Base-by-base conservation (phyloP, 257 asterid genomes). In the Solanum pennellii region DNA sequence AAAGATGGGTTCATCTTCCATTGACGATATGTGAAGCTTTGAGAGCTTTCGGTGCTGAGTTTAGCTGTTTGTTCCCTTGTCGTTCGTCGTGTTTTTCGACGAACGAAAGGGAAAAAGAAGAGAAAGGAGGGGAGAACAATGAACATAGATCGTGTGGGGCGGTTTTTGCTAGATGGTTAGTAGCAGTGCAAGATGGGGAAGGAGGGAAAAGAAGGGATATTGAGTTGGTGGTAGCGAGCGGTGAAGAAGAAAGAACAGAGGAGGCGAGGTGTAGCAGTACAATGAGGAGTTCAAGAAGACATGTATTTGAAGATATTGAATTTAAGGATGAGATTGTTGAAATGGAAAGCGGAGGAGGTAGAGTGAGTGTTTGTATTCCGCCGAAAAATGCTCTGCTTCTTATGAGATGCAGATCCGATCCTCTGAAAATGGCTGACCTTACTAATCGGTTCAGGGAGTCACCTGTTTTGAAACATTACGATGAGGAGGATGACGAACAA, bases 351-450 rank as follows among this genome's bases (percentile, higher is more conserved):
- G 95, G 93, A 18, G 10, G 5, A 59, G 97, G 90, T 0, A 91
- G 99, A 56, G 93, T 95, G 31, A 93, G 99, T 90, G 90, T 96
- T 87, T 97, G 98, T 82, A 74, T 97, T 60, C 99, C 99, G 0
- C 99, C 99, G 3, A 97, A 97, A 90, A 97, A 97, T 47, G 99
- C 99, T 72, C 94, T 97, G 45, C 85, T 97, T 86, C 85, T 97
- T 79, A 97, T 97, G 99, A 92, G 99, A 87, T 97, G 99, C 87
- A 93, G 98, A 94, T 97, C 99, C 83, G 99, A 97, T 93, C 99
- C 99, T 3, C 89, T 94, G 91, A 94, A 96, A 89, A 94, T 97
- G 94, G 98, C 99, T 6, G 89, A 92, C 88, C 95, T 97, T 13
- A 89, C 95, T 2, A 92, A 89, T 88, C 88, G 95, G 4, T 93